A percentile compares a stretch with the other conserved stretches of the same genome.
phyloP scores from a whole-genome alignment of 495 filamentous ascomycete genomes.

The Lasiosphaeria hispida region DNA sequence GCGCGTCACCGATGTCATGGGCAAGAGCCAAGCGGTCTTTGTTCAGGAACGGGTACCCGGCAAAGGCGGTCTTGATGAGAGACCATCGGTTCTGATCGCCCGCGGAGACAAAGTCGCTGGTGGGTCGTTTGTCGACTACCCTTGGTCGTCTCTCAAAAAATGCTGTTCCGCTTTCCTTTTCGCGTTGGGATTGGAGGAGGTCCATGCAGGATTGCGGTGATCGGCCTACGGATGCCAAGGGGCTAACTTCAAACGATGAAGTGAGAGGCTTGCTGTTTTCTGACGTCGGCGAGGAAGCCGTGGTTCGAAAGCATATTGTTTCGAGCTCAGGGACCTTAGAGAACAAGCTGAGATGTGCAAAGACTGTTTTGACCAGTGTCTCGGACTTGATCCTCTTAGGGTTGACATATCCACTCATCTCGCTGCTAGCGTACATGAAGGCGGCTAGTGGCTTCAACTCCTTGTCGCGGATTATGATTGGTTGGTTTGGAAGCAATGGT shows the following conservation, averaged over 20 bases:
- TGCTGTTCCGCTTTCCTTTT: conserved; percentile 3
- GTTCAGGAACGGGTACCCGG: background rate
- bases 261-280: too few species aligned
- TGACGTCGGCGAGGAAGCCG: background rate
- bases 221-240: background rate
- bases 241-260: background rate
- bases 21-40: background rate
- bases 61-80: conserved; percentile 1
- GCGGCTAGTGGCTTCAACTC: background rate
- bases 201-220: background rate
- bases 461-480: conserved; percentile 1
- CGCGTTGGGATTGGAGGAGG: background rate
- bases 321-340: conserved; percentile 4
- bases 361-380: background rate
- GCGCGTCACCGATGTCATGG: background rate
- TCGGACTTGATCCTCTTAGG: conserved; percentile 1
- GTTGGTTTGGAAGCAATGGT: background rate
- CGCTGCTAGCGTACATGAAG: conserved; percentile 1
- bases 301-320: background rate
- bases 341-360: background rate
- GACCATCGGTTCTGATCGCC: background rate
- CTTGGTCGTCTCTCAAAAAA: conserved; percentile 5
- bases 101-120: background rate
- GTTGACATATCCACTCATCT: background rate
- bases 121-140: conserved; percentile 3